phyloP scores from a whole-genome alignment of 345 rosid genomes.

The Triadica sebifera region DNA sequence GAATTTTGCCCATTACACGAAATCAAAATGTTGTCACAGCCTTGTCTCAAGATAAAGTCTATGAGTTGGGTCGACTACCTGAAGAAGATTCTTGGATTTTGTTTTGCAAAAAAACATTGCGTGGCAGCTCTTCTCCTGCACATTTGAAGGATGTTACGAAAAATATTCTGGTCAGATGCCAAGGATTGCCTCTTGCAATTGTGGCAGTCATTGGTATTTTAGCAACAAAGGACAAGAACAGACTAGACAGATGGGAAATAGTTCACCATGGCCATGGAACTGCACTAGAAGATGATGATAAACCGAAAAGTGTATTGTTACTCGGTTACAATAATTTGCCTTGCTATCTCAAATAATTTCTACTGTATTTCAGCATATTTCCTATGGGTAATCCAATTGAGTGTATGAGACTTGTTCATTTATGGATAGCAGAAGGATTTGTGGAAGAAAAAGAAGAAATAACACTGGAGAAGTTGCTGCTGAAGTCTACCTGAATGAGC shows the following conservation, averaged over 20 bases:
- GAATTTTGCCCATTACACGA: constrained; percentile 4
- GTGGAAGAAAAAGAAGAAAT: neutral
- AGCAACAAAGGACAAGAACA: neutral
- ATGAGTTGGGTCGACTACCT: neutral
- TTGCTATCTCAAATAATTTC: constrained; percentile 5
- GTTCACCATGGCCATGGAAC: neutral
- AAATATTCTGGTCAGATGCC: constrained; percentile 4
- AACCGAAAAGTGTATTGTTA: neutral
- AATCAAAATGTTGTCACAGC: neutral
- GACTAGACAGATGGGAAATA: constrained; percentile 12
- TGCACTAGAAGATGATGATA: neutral
- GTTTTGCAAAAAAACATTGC: constrained; percentile 10
- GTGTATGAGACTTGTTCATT: constrained; percentile 1
- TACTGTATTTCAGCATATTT: constrained; percentile 13
- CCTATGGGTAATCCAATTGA: neutral
- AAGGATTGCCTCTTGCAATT: constrained; percentile 11
- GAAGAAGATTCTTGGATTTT: constrained; percentile 1
- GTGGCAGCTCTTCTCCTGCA: neutral
- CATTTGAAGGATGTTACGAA: neutral
- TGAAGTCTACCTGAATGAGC: constrained; percentile 9
- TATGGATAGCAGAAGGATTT: constrained; percentile 18
- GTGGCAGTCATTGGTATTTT: constrained; percentile 8
- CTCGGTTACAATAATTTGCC: constrained; percentile 12
- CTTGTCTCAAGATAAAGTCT: neutral
- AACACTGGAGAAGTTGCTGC: constrained; percentile 13